Conservation (phyloP, 2,329 filamentous ascomycete species). For the Tolypocladium tundrense region DNA sequence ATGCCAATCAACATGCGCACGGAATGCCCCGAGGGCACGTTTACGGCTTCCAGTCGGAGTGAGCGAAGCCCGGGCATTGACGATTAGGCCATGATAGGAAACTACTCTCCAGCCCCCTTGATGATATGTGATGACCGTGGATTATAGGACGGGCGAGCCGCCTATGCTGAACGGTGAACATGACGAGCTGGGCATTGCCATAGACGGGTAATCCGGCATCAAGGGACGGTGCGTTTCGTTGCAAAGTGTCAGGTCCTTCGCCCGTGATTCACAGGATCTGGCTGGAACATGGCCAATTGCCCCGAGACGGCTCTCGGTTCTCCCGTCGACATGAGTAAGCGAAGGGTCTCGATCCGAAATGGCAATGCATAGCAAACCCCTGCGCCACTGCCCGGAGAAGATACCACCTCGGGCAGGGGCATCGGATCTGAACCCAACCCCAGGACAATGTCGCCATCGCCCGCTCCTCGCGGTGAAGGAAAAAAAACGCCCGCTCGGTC, state of each 20-base stretch:
- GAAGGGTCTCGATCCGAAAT: neutral
- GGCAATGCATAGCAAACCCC: neutral
- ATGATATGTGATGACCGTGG: neutral
- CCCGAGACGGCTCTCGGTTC: too few species aligned
- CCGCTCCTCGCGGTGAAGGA: neutral
- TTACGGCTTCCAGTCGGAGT: neutral
- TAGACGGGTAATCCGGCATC: neutral
- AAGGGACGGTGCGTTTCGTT: neutral
- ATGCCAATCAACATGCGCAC: neutral
- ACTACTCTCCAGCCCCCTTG: too few species aligned
- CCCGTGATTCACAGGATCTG: too few species aligned
- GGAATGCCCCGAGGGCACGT: neutral
- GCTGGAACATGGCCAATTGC: neutral
- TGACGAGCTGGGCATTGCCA: neutral
- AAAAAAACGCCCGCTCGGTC: neutral
- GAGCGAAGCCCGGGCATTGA: neutral
- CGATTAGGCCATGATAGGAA: too few species aligned
- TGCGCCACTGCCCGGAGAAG: neutral
- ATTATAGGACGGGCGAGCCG: too few species aligned
- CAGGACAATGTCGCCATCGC: neutral
- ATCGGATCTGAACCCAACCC: neutral
- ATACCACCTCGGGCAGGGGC: neutral
- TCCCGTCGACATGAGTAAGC: too few species aligned
- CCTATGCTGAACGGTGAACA: neutral
- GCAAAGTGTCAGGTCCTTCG: neutral